Conservation (phyloP, 2,329 filamentous ascomycete genomes). For the Paracamarosporium sp. region DNA sequence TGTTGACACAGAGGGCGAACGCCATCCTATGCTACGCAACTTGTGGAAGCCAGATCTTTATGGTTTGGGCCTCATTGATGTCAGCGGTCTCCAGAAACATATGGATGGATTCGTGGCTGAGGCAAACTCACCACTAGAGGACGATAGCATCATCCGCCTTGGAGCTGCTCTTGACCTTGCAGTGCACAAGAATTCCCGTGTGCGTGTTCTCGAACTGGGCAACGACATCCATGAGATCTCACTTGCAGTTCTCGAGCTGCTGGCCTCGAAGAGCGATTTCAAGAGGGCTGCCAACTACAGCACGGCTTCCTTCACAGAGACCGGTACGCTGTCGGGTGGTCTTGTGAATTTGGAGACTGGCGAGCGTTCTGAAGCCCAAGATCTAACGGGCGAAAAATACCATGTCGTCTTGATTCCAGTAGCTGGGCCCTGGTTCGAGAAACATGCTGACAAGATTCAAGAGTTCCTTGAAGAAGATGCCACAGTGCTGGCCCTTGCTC, state of each 20-base stretch:
- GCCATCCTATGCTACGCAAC: slow-evolving; percentile 22
- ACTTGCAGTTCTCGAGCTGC: neutral
- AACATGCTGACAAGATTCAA: neutral
- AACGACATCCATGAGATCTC: slow-evolving; percentile 5
- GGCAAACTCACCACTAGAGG: neutral
- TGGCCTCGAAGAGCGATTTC: neutral
- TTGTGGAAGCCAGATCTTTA: slow-evolving; percentile 25
- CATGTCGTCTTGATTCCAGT: neutral
- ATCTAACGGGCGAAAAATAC: neutral
- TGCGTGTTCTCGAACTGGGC: slow-evolving; percentile 6
- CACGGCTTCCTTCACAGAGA: slow-evolving; percentile 8
- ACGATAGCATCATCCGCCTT: slow-evolving; percentile 1
- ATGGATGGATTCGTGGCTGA: slow-evolving; percentile 2
- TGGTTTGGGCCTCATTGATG: neutral
- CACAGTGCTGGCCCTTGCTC: neutral
- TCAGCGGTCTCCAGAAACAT: neutral
- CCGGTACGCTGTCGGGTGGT: slow-evolving; percentile 3
- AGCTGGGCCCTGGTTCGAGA: neutral
- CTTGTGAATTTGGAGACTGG: neutral
- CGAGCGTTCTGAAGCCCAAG: neutral
- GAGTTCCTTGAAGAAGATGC: neutral
- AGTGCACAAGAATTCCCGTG: neutral
- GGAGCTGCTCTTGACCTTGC: neutral
- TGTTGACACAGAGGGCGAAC: slow-evolving; percentile 6
- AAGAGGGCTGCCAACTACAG: slow-evolving; percentile 10